phyloP scores from a whole-genome alignment of 163 green algal genomes.

The Chlamydomonas reinhardtii region DNA sequence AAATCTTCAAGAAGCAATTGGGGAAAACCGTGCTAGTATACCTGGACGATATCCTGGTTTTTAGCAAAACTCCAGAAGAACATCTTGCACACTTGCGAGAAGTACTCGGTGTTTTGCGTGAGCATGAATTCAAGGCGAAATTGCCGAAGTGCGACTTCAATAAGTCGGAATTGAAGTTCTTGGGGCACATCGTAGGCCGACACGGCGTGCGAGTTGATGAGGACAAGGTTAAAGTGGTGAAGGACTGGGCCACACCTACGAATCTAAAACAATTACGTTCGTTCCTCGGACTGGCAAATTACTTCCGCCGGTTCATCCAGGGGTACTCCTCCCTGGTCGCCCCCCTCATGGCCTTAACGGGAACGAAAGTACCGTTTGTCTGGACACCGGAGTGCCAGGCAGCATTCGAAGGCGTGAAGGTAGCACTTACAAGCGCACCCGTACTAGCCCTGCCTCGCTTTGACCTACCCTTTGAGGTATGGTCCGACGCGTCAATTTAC shows the following conservation, averaged over 20 bases:
- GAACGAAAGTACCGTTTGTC: not conserved
- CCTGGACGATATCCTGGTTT: conserved; percentile 69
- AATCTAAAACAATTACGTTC: conserved; percentile 34
- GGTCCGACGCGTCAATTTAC: conserved; percentile 64
- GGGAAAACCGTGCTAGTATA: conserved; percentile 59
- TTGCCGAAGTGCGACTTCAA: conserved; percentile 61
- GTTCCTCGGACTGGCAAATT: conserved; percentile 65
- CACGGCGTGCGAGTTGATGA: conserved; percentile 55
- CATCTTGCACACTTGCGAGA: conserved; percentile 54
- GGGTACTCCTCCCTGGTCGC: conserved; percentile 45
- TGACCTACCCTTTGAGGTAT: conserved; percentile 60
- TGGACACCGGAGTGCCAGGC: conserved; percentile 35
- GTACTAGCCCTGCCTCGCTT: conserved; percentile 61
- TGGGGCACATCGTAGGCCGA: conserved; percentile 57
- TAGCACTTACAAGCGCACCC: conserved; percentile 55
- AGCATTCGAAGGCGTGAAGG: conserved; percentile 54
- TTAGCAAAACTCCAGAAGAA: conserved; percentile 48
- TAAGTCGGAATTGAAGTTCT: conserved; percentile 50
- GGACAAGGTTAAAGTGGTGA: conserved; percentile 42
- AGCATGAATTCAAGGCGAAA: conserved; percentile 58
- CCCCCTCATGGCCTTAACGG: conserved; percentile 49
- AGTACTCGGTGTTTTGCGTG: conserved; percentile 39
- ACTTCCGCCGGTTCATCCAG: conserved; percentile 62
- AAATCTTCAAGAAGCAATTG: conserved; percentile 38
- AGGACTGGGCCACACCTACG: conserved; percentile 47